These are phyloP conservation scores for Daedaleopsis sinensis DNA, from an alignment of 768 basidiomycete species.

Conservation along the genomic window DNA sequence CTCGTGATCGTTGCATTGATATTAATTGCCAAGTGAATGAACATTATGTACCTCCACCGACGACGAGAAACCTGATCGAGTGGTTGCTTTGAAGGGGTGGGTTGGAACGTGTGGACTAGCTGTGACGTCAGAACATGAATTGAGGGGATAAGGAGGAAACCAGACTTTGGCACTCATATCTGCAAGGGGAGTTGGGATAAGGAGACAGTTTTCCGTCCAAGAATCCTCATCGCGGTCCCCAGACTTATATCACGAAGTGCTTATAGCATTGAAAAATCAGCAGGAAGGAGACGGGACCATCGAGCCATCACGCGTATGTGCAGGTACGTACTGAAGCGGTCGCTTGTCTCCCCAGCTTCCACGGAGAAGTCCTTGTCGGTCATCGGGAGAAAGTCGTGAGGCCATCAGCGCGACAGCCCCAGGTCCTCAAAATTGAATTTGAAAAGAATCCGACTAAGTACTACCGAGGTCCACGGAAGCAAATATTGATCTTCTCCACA, in stretches of 20 bases:
- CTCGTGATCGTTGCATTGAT: not conserved
- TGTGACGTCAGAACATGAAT: not conserved
- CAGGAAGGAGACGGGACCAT: no score
- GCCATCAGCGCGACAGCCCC: no score
- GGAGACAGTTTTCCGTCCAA: not conserved
- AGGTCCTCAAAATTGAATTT: no score
- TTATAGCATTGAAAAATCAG: no score
- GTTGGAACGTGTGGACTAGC: slow-evolving; percentile 4
- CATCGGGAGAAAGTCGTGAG: no score
- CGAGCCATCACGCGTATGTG: no score
- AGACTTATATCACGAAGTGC: not conserved
- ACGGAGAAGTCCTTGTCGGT: no score
- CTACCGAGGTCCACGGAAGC: no score
- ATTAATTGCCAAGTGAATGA: not conserved
- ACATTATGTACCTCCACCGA: slow-evolving; percentile 35
- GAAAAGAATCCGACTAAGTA: no score
- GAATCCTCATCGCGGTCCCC: not conserved
- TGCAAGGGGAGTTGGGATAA: not conserved
- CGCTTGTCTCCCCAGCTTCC: no score
- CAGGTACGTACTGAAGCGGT: no score
- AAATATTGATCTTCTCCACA: no score
- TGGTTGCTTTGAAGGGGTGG: slow-evolving; percentile 14
- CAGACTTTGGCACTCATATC: not conserved
- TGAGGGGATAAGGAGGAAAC: not conserved
- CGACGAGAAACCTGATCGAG: slow-evolving; percentile 33